phyloP scores from a whole-genome alignment of 192 early-diverging fungal species.

The Helicostylum pulchrum region DNA sequence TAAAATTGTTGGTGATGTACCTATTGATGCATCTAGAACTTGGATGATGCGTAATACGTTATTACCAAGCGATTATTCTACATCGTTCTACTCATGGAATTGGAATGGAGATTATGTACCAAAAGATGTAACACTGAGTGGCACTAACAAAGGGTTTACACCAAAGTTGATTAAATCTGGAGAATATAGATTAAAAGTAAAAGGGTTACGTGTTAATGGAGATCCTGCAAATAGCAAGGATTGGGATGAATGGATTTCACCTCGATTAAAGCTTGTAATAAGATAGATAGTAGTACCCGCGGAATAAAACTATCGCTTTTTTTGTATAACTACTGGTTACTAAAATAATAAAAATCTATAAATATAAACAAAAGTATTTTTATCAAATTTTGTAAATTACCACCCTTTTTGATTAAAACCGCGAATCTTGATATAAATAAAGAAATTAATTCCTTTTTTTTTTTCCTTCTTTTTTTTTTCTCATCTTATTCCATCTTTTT shows the following conservation, averaged over 20 bases:
- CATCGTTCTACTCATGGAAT: constrained; percentile 17
- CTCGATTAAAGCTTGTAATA: constrained; percentile 7
- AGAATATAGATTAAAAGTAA: constrained; percentile 18
- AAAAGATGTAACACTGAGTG: constrained; percentile 16
- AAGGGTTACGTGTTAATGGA: constrained; percentile 28
- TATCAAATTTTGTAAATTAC: no score
- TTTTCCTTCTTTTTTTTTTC: constrained; percentile 9
- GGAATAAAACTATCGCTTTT: no score
- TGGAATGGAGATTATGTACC: constrained; percentile 27
- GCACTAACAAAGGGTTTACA: constrained; percentile 5
- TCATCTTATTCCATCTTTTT: neutral
- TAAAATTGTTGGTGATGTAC: constrained; percentile 20
- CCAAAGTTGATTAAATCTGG: constrained; percentile 7
- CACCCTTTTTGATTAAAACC: no score
- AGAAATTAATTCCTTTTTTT: constrained; percentile 1
- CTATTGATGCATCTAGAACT: constrained; percentile 11
- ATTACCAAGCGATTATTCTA: constrained; percentile 1
- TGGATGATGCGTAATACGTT: constrained; percentile 20
- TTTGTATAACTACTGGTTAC: no score
- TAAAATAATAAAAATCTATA: no score
- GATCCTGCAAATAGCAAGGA: constrained; percentile 3
- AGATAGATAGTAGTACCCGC: no score
- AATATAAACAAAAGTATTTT: no score
- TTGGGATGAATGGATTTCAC: constrained; percentile 27
- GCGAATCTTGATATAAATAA: no score